These are phyloP conservation scores for Candida michaelii DNA, from an alignment of 805 yeast species.

Conservation along the genomic window DNA sequence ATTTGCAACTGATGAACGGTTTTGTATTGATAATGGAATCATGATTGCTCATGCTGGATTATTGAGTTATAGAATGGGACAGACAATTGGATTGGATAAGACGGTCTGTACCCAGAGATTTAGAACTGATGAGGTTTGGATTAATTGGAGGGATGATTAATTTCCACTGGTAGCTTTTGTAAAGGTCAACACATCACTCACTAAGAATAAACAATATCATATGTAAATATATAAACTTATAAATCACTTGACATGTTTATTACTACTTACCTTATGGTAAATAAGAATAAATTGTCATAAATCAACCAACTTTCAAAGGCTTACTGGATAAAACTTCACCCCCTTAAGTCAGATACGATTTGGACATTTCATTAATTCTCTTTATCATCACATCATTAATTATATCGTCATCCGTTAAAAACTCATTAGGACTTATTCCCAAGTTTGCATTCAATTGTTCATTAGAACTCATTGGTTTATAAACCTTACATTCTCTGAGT, in stretches of 20 bases:
- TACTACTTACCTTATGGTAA: slow-evolving; percentile 5
- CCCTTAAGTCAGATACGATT: slow-evolving; percentile 33
- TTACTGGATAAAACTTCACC: not conserved
- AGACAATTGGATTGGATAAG: slow-evolving; percentile 54
- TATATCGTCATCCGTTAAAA: slow-evolving; percentile 10
- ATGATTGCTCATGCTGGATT: slow-evolving; percentile 99
- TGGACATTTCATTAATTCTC: slow-evolving; percentile 19
- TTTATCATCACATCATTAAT: slow-evolving; percentile 10
- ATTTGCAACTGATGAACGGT: slow-evolving; percentile 93
- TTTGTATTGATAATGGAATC: slow-evolving; percentile 96
- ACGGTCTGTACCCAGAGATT: slow-evolving; percentile 92
- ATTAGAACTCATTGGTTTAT: slow-evolving; percentile 1
- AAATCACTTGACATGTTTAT: slow-evolving; percentile 4
- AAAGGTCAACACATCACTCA: too few species aligned
- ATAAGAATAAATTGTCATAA: slow-evolving; percentile 10
- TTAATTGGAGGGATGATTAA: slow-evolving; percentile 79
- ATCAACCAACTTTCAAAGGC: slow-evolving; percentile 12
- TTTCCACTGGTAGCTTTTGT: too few species aligned
- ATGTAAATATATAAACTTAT: not conserved
- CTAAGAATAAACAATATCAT: too few species aligned
- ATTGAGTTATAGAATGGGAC: slow-evolving; percentile 80
- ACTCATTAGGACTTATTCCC: not conserved
- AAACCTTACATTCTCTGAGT: slow-evolving; percentile 32
- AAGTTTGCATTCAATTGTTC: not conserved
- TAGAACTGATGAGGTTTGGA: slow-evolving; percentile 90